Percentiles rank a stretch among this genome's conserved stretches.
These are phyloP conservation scores for Kappamyces sp. DNA, from an alignment of 192 early-diverging fungal species.

Conservation along the genomic window DNA sequence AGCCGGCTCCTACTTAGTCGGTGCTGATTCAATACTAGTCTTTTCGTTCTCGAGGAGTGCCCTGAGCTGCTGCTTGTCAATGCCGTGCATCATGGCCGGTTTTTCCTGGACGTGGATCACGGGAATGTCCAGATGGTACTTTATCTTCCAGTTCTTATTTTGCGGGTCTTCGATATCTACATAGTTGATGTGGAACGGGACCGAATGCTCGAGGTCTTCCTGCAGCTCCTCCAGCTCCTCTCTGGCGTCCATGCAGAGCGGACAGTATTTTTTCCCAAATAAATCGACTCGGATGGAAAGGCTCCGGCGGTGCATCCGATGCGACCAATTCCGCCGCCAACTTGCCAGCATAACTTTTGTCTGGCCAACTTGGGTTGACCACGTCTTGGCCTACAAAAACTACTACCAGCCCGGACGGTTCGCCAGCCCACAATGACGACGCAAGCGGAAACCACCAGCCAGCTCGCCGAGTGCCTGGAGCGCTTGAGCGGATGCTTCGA, in stretches of 20 bases:
- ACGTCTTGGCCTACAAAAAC: background rate
- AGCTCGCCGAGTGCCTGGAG: no score
- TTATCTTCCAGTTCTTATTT: constrained; percentile 30
- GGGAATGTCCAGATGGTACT: constrained; percentile 44
- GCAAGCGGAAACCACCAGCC: no score
- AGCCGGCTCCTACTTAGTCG: no score
- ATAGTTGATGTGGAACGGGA: constrained; percentile 23
- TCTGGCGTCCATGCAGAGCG: constrained; percentile 39
- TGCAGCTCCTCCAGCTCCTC: constrained; percentile 10
- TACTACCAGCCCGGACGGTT: background rate
- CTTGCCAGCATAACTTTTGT: constrained; percentile 7
- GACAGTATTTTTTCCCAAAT: constrained; percentile 33
- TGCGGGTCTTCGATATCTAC: constrained; percentile 36
- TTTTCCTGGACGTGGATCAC: constrained; percentile 35
- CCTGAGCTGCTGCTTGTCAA: constrained; percentile 15
- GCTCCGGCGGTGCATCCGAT: no score
- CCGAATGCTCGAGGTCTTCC: constrained; percentile 5
- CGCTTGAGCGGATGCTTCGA: no score
- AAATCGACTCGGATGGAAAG: background rate
- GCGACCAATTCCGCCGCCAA: no score
- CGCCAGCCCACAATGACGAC: no score
- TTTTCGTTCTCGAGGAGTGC: background rate
- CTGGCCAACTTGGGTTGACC: constrained; percentile 26
- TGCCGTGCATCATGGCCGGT: constrained; percentile 29
- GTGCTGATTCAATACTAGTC: background rate